Conservation (phyloP, 2,329 filamentous ascomycete genomes). For the Paecilomyces formosus region DNA sequence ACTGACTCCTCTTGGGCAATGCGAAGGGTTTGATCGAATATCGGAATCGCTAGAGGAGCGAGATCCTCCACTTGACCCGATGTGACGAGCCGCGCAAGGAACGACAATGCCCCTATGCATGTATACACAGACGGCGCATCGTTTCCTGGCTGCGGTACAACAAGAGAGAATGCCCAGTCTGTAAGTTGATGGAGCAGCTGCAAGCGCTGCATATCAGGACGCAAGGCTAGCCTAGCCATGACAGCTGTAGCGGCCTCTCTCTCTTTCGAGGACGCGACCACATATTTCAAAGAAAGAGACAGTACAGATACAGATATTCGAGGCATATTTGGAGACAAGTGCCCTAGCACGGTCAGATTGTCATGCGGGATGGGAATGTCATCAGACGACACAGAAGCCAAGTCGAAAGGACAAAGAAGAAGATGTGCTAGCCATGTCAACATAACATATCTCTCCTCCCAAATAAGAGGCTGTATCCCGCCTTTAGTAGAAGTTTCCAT, state of each 20-base stretch:
- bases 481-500: slow-evolving; percentile 8
- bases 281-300: slow-evolving; percentile 61
- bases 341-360: slow-evolving; percentile 18
- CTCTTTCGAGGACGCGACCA: slow-evolving; percentile 74
- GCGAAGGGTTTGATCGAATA: slow-evolving; percentile 59
- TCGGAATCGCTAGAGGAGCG: slow-evolving; percentile 54
- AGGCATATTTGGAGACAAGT: slow-evolving; percentile 56
- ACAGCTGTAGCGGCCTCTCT: slow-evolving; percentile 78
- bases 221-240: slow-evolving; percentile 71
- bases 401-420: slow-evolving; percentile 79
- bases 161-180: slow-evolving; percentile 59
- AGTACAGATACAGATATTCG: slow-evolving; percentile 64
- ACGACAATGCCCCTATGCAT: slow-evolving; percentile 71
- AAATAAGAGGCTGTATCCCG: slow-evolving; percentile 48
- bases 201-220: slow-evolving; percentile 78
- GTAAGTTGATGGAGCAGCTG: slow-evolving; percentile 63
- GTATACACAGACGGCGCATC: slow-evolving; percentile 55
- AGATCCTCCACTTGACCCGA: slow-evolving; percentile 70
- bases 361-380: slow-evolving; percentile 28
- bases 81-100: slow-evolving; percentile 65
- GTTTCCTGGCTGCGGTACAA: slow-evolving; percentile 42
- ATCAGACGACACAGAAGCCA: slow-evolving; percentile 68
- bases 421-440: slow-evolving; percentile 82
- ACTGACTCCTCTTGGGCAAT: slow-evolving; percentile 48
- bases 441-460: slow-evolving; percentile 85